Base-by-base conservation (phyloP, 2,329 filamentous ascomycete species). In the Ophiosphaerella herpotricha region DNA sequence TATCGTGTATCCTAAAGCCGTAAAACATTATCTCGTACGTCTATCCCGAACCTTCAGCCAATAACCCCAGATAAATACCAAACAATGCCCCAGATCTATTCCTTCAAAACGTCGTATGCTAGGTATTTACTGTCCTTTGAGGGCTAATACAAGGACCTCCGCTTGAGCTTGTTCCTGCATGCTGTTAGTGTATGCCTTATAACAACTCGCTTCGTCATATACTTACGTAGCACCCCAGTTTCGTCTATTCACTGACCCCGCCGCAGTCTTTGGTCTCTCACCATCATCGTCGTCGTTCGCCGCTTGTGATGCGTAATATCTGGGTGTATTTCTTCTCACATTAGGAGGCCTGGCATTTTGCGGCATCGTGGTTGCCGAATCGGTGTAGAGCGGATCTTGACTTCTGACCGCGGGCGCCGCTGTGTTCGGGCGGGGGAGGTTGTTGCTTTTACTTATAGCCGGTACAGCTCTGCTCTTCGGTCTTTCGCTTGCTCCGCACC, bases 201-300 rank as follows among this genome's bases (percentile, higher is more conserved):
- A n/a, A 13, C 9, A 5, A 14, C 18, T 39, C 23, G 33, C 14
- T 26, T 18, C 11, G 0, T 2, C 4, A 13, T 13, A 7, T n/a
- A 63, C 63, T 61, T 53, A 64, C 63, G 59, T 58, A 50, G 55
- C 52, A 45, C 52, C 51, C 63, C 64, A 66, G 36, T 49, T 55
- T n/a, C 54, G 50, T 24, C 61, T 45, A 16, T 58, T 63, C 49
- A 55, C 57, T 32, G 57, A 51, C 39, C 35, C 48, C 6, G 29
- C 45, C 7, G 43, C 41, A 2, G 57, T 54, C 2, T 45, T 43
- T 1, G 58, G 49, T 3, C 58, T 54, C 13, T 40, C 46, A 2
- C 52, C 43, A 6, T 23, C 39, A 7, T 40, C 46, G 2, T 54
- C 42, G 4, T 23, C 39, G 5, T 50, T 51, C 21, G 41, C 32